phyloP scores from a whole-genome alignment of 495 filamentous ascomycete species.

The Geopyxis carbonaria region DNA sequence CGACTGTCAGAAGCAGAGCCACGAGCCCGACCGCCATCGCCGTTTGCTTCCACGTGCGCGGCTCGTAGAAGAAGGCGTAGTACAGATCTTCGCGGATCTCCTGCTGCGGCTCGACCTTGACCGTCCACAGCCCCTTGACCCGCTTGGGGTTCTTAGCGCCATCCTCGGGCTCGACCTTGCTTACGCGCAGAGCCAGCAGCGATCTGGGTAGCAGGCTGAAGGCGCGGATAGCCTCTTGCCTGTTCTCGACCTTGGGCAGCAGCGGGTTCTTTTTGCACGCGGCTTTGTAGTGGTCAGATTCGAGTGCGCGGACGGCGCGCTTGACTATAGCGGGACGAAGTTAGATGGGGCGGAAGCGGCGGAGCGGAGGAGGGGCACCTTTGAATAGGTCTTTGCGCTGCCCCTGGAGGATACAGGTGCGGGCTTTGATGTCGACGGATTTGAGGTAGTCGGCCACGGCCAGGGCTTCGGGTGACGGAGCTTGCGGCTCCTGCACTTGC shows the following conservation, averaged over 20 bases:
- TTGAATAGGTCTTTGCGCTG: conserved; percentile 98
- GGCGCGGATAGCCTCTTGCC: conserved; percentile 68
- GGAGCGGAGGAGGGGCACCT: conserved; percentile 33
- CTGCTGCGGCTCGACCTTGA: conserved; percentile 92
- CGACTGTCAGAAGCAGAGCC: conserved; percentile 62
- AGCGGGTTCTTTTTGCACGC: conserved; percentile 75
- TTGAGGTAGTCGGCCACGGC: conserved; percentile 82
- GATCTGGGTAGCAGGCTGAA: conserved; percentile 94
- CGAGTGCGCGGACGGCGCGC: conserved; percentile 81
- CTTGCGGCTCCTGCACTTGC: conserved; percentile 12
- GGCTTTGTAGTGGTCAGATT: conserved; percentile 74
- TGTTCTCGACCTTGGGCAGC: conserved; percentile 73
- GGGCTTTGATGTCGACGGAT: conserved; percentile 67
- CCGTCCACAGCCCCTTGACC: conserved; percentile 89
- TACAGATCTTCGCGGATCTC: conserved; percentile 79
- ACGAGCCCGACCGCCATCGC: conserved; percentile 73
- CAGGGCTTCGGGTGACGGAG: conserved; percentile 50
- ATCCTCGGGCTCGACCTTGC: conserved; percentile 56
- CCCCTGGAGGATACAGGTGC: conserved; percentile 86
- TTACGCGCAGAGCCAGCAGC: conserved; percentile 82
- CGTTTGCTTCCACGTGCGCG: conserved; percentile 81
- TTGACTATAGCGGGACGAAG: conserved; percentile 48
- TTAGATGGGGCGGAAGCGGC: conserved; percentile 19
- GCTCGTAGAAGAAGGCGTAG: conserved; percentile 95
- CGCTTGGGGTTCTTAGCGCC: conserved; percentile 52